Conservation (phyloP, 495 filamentous ascomycete species). For the Podospora comata region DNA sequence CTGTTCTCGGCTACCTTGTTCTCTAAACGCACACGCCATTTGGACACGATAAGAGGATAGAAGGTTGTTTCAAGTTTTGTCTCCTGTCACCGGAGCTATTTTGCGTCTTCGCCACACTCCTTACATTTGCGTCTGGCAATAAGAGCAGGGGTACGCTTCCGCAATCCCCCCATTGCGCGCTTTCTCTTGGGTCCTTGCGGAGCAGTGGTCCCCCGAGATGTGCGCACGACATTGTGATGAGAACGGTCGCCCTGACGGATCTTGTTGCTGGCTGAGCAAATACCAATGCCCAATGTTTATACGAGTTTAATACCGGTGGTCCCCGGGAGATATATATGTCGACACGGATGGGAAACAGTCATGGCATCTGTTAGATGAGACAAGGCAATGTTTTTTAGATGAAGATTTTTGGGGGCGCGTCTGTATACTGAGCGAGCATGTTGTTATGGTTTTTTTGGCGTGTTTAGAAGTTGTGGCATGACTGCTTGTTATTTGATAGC, state of each 20-base stretch:
- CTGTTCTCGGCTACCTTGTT: conserved; percentile 28
- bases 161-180: not conserved
- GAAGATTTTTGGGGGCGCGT: not conserved
- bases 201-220: not conserved
- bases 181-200: not conserved
- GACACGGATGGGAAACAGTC: not conserved
- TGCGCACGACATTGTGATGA: not conserved
- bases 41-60: conserved; percentile 1
- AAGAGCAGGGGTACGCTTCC: not conserved
- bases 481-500: conserved; percentile 6
- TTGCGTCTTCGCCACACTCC: conserved; percentile 29
- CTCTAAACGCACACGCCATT: conserved; percentile 24
- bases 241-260: not conserved
- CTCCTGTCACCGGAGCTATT: conserved; percentile 20
- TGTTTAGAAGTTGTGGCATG: not conserved
- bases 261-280: conserved; percentile 8
- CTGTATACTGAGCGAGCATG: not conserved
- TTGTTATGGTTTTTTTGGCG: not conserved
- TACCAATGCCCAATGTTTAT: conserved; percentile 12
- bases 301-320: conserved; percentile 15
- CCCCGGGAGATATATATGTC: conserved; percentile 3
- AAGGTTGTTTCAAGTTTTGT: conserved; percentile 8
- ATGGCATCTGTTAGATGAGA: conserved; percentile 3
- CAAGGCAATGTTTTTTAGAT: not conserved
- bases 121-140: conserved; percentile 14